Conservation (phyloP, 441 rosid species). For the Arabidopsis hybrid region DNA sequence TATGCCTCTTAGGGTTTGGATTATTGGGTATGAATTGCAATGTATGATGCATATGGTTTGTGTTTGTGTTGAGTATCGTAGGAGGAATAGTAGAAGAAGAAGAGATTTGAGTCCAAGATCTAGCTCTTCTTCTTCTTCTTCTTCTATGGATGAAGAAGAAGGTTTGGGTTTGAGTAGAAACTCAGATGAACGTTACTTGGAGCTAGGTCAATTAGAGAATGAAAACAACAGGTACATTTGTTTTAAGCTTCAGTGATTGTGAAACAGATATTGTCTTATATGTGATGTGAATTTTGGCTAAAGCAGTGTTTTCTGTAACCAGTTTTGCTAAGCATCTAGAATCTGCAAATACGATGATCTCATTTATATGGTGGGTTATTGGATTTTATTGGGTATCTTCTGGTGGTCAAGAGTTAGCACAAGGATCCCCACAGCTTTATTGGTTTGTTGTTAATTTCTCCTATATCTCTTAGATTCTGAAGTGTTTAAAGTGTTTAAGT, state of each 20-base stretch:
- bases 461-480: background rate
- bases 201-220: constrained; percentile 61
- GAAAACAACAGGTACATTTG: constrained; percentile 63
- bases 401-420: constrained; percentile 81
- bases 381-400: constrained; percentile 98
- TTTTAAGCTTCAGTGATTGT: background rate
- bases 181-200: constrained; percentile 52
- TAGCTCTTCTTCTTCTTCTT: constrained; percentile 17
- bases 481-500: background rate
- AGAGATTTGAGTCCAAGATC: constrained; percentile 30
- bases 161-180: constrained; percentile 61
- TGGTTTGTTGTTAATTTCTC: constrained; percentile 59
- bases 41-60: constrained; percentile 89
- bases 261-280: background rate
- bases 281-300: constrained; percentile 11
- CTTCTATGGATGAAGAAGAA: constrained; percentile 49
- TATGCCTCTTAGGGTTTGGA: constrained; percentile 87
- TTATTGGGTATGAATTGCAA: constrained; percentile 79
- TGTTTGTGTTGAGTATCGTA: constrained; percentile 78
- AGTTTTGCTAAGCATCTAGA: constrained; percentile 89
- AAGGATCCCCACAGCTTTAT: constrained; percentile 77
- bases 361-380: constrained; percentile 97
- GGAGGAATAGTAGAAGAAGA: constrained; percentile 68
- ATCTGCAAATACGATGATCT: constrained; percentile 93
- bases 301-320: constrained; percentile 31